These are phyloP conservation scores for Schizosaccharomyces versatilis DNA, from an alignment of 1,139 yeast species.

Conservation along the genomic window DNA sequence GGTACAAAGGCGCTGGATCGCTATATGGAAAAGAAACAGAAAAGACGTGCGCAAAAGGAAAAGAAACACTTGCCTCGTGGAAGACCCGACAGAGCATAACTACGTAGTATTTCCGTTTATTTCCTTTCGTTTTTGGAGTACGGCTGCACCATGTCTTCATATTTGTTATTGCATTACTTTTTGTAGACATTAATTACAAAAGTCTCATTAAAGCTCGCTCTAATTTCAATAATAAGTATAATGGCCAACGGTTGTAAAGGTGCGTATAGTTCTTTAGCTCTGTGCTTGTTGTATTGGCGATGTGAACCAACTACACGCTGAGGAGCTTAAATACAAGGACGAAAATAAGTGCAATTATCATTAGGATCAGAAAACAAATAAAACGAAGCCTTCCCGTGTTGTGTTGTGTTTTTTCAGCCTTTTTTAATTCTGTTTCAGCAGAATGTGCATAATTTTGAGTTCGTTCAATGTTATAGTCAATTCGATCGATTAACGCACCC, in stretches of 20 bases:
- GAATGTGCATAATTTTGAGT: conserved; percentile 53
- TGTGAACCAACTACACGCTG: not conserved
- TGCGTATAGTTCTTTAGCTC: no score
- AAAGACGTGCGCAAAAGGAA: conserved; percentile 2
- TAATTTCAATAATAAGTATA: no score
- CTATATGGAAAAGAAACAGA: not conserved
- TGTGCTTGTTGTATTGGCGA: no score
- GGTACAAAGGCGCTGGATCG: not conserved
- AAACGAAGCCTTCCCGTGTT: conserved; percentile 79
- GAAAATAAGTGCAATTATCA: conserved; percentile 52
- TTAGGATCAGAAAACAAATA: conserved; percentile 44
- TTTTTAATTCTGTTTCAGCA: conserved; percentile 43
- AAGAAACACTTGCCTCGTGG: conserved; percentile 1
- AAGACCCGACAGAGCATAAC: not conserved
- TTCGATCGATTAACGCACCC: conserved; percentile 78
- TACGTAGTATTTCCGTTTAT: no score
- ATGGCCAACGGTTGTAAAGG: no score
- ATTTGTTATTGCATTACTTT: no score
- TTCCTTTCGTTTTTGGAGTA: no score
- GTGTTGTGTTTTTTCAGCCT: conserved; percentile 61
- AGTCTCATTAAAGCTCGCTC: no score
- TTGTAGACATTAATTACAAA: no score
- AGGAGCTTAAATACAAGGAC: conserved; percentile 27
- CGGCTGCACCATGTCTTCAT: no score
- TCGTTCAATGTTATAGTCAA: conserved; percentile 70